Evolutionary conservation across 768 basidiomycete species (phyloP).

Genomic region (Cytidiella melzeri): DNA sequence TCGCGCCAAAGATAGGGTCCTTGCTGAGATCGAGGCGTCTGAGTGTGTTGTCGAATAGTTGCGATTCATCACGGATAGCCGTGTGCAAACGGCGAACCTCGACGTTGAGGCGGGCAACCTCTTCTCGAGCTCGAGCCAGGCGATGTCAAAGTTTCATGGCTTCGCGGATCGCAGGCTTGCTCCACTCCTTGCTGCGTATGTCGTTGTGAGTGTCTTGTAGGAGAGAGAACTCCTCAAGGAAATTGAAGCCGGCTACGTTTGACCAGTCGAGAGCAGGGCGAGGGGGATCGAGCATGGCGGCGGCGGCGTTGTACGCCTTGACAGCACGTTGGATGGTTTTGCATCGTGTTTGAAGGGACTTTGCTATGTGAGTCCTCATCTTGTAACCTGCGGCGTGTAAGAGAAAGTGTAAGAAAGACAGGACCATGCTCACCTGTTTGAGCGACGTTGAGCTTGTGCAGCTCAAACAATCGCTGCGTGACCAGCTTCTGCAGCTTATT

Average conservation of each 20-base stretch:
- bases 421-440: slow-evolving; percentile 24
- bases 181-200: slow-evolving; percentile 23
- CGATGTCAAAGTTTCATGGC: slow-evolving; percentile 17
- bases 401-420: too few relatives aligned
- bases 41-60: not conserved
- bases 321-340: slow-evolving; percentile 21
- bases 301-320: slow-evolving; percentile 23
- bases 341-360: slow-evolving; percentile 21
- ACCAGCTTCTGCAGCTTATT: slow-evolving; percentile 29
- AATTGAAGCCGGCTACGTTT: slow-evolving; percentile 21
- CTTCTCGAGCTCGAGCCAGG: slow-evolving; percentile 14
- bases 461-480: slow-evolving; percentile 31
- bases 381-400: slow-evolving; percentile 18
- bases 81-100: slow-evolving; percentile 23
- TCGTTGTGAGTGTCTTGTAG: slow-evolving; percentile 21
- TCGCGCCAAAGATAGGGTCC: not conserved
- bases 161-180: slow-evolving; percentile 17
- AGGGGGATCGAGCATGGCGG: slow-evolving; percentile 16
- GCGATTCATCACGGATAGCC: slow-evolving; percentile 18
- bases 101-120: slow-evolving; percentile 18
- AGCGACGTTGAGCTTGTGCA: slow-evolving; percentile 30
- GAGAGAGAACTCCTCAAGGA: slow-evolving; percentile 25
- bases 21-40: not conserved
- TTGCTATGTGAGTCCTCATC: slow-evolving; percentile 24
- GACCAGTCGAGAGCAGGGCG: slow-evolving; percentile 18